Percentiles rank a stretch among this genome's conserved stretches.
phyloP scores from a whole-genome alignment of 176 grass and related monocot genomes.

The Ananas comosus region DNA sequence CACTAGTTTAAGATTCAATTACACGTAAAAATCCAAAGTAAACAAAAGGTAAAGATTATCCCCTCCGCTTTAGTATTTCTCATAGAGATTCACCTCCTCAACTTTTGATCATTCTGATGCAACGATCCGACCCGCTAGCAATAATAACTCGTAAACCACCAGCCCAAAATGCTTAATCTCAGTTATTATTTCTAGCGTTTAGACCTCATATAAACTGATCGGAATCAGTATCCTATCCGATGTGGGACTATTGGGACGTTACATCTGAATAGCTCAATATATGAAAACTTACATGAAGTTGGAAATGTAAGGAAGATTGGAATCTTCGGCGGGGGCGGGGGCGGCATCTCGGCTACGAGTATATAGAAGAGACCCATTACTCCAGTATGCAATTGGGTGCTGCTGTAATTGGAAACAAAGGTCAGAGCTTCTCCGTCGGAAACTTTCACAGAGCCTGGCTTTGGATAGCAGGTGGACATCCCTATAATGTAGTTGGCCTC shows the following conservation, averaged over 20 bases:
- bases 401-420: slow-evolving; percentile 77
- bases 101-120: too few species aligned
- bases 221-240: too few species aligned
- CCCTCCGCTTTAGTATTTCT: too few species aligned
- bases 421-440: slow-evolving; percentile 56
- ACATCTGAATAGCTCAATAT: too few species aligned
- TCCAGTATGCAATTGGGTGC: slow-evolving; percentile 43
- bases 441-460: slow-evolving; percentile 43
- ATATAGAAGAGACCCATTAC: slow-evolving; percentile 93
- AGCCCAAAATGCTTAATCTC: too few species aligned
- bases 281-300: slow-evolving; percentile 31
- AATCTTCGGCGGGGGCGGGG: slow-evolving; percentile 4
- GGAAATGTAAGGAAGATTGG: slow-evolving; percentile 33
- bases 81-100: too few species aligned
- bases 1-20: neutral
- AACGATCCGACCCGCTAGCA: too few species aligned
- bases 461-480: slow-evolving; percentile 78
- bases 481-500: slow-evolving; percentile 77
- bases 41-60: neutral
- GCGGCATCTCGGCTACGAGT: slow-evolving; percentile 45
- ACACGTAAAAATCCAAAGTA: neutral
- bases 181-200: too few species aligned
- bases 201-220: too few species aligned
- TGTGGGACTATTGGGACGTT: too few species aligned
- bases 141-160: too few species aligned